Evolutionary conservation across 2,329 filamentous ascomycete genomes (phyloP), one percentile per base, ranked within the genome.

Genomic region (Penicillium nordicum): DNA sequence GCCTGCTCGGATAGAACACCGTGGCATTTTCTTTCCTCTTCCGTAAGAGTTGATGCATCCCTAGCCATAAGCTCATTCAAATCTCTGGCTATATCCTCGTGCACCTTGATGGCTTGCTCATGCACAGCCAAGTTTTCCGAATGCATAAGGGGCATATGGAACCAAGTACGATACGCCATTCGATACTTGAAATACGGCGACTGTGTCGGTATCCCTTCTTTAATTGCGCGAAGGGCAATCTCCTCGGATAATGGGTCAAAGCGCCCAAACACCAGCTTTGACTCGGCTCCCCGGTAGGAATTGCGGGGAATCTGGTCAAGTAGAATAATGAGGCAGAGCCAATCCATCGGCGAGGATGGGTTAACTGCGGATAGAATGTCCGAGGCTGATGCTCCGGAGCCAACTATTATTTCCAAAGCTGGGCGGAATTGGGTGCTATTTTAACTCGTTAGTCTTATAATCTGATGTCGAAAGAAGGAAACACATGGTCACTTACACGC

Each of bases 231-330:
- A 50, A 56, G 59, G 0, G 78, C 66, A 7, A 86, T 66, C 2
- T 78, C 72, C n/a, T 71, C 70, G 0, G 80, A 76, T 2, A 88
- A 70, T 7, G 77, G 78, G 61, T 88, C 85, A 60, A 84, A 87
- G 61, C 81, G 76, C 1, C 57, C 71, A 64, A 86, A 87, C 4
- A 82, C 76, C 2, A 80, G 59, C 0, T 61, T 67, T 3, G 75
- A 68, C 25, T 82, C 70, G 0, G 74, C 72, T 0, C 76, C 79
- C 14, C 86, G 83, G 71, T 81, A 85, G 60, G 83, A 77, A 65
- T 88, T 87, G 2, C 86, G 80, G 0, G 85, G 77, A 41, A 88
- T 76, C 65, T 88, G 85, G 59, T 88, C 86, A 2, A 88, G 77
- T 2, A 88, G 75, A 2, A 88, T 62, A 5, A 84, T 63, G 0